phyloP scores from a whole-genome alignment of 306 rosid species.

The Dalbergia cochinchinensis region DNA sequence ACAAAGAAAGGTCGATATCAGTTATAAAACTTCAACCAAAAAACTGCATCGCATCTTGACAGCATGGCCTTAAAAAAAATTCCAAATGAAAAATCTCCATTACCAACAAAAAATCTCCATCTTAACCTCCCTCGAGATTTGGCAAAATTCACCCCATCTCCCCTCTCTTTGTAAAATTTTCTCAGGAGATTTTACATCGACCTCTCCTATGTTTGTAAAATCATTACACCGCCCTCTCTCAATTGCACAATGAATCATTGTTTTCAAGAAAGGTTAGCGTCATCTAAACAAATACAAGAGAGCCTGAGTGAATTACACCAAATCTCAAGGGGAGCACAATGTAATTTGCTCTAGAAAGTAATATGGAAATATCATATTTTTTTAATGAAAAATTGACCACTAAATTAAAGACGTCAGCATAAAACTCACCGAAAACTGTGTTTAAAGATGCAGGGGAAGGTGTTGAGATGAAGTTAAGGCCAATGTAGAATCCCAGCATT shows the following conservation, averaged over 20 bases:
- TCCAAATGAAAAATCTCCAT: conserved; percentile 35
- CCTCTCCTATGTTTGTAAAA: too few relatives aligned
- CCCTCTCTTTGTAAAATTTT: too few relatives aligned
- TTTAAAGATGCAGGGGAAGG: conserved; percentile 75
- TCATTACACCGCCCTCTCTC: too few relatives aligned
- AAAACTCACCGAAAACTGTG: conserved; percentile 71
- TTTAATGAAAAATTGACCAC: neutral
- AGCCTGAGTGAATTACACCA: too few relatives aligned
- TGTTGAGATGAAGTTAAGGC: conserved; percentile 89
- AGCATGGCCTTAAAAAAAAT: neutral
- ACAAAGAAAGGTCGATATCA: conserved; percentile 34
- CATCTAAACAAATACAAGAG: too few relatives aligned
- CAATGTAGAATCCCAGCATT: conserved; percentile 75
- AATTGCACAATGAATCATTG: too few relatives aligned
- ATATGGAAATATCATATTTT: neutral
- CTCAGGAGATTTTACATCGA: too few relatives aligned
- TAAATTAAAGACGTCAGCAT: neutral
- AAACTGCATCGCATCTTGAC: conserved; percentile 8
- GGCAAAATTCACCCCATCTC: too few relatives aligned
- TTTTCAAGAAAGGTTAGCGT: too few relatives aligned
- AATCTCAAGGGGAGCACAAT: too few relatives aligned
- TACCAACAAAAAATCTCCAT: too few relatives aligned
- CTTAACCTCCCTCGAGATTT: too few relatives aligned
- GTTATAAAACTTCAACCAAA: conserved; percentile 10
- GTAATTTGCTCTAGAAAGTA: neutral